Evolutionary conservation across 257 asterid species (phyloP).

Genomic region (Primulina eburnea): DNA sequence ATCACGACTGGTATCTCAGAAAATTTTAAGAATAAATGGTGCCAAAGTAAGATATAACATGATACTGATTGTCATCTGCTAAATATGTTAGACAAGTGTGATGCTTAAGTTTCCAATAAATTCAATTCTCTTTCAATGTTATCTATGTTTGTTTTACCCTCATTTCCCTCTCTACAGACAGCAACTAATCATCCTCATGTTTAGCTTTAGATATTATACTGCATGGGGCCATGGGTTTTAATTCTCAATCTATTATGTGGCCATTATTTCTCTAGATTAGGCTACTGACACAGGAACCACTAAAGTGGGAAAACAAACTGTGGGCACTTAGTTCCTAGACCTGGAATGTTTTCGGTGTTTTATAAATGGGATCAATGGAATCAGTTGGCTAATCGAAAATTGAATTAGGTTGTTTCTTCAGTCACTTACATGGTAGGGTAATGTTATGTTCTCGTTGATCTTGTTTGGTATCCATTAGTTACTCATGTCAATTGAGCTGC

Average conservation of each 20-base stretch:
- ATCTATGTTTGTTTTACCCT: neutral
- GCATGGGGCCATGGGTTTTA: neutral
- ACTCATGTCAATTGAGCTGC: neutral
- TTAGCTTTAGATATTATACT: conserved; percentile 7
- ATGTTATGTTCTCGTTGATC: neutral
- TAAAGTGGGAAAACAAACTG: neutral
- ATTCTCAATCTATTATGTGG: neutral
- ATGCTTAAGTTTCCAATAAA: conserved; percentile 5
- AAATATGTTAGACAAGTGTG: conserved; percentile 10
- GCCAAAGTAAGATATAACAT: conserved; percentile 2
- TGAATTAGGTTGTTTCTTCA: neutral
- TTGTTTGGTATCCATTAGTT: neutral
- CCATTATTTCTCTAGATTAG: neutral
- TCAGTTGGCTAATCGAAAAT: neutral
- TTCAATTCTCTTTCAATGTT: conserved; percentile 3
- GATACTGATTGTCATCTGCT: conserved; percentile 7
- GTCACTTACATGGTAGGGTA: neutral
- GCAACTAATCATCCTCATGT: neutral
- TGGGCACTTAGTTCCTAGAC: neutral
- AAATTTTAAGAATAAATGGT: conserved; percentile 8
- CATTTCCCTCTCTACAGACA: neutral
- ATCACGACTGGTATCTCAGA: conserved; percentile 13
- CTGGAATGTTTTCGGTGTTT: neutral
- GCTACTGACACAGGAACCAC: neutral
- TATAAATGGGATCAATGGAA: neutral